phyloP scores from a whole-genome alignment of 2,329 filamentous ascomycete species.

The Chaetothyriales sp. region DNA sequence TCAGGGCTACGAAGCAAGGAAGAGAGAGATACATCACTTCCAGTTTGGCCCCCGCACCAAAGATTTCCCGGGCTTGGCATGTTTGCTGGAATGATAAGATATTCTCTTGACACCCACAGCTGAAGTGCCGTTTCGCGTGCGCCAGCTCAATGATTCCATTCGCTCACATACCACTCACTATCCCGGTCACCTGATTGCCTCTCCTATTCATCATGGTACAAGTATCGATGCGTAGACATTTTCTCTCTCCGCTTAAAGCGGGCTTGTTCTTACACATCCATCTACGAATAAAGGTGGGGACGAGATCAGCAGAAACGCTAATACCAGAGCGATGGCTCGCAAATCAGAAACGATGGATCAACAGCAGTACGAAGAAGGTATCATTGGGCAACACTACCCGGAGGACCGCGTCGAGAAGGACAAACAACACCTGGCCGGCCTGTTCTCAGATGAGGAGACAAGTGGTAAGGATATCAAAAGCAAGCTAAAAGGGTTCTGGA shows the following conservation, averaged over 20 bases:
- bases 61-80: too few relatives aligned
- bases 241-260: not conserved
- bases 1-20: too few relatives aligned
- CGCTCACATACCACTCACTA: not conserved
- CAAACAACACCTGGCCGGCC: not conserved
- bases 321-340: not conserved
- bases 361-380: conserved; percentile 6
- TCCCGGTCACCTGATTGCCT: not conserved
- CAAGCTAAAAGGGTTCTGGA: conserved; percentile 10
- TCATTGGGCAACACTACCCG: conserved; percentile 5
- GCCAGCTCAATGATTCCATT: not conserved
- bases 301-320: not conserved
- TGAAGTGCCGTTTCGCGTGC: not conserved
- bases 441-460: not conserved
- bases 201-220: not conserved
- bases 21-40: too few relatives aligned
- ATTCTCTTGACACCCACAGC: not conserved
- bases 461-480: conserved; percentile 1
- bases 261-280: not conserved
- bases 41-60: too few relatives aligned
- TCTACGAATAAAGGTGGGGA: not conserved
- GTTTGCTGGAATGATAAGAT: not conserved
- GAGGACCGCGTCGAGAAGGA: conserved; percentile 1
- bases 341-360: conserved; percentile 6
- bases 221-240: not conserved